Evolutionary conservation across 164 flowering plant genomes (phyloP).

Genomic region (Macadamia integrifolia): DNA sequence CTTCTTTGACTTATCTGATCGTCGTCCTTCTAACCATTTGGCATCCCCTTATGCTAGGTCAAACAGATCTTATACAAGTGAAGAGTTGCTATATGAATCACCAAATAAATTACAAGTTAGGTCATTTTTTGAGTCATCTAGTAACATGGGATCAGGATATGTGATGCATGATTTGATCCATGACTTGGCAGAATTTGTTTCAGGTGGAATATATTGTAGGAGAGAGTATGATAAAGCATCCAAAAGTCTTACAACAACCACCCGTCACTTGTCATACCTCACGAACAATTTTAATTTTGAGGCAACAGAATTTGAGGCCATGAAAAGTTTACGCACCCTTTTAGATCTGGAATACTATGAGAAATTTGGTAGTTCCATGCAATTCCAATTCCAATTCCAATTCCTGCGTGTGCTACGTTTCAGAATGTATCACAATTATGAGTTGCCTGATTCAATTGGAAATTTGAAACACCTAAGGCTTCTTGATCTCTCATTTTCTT

Average conservation of each 20-base stretch:
- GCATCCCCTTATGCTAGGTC: not conserved
- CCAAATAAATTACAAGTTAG: too few species aligned
- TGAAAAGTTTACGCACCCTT: constrained; percentile 22
- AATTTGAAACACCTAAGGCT: constrained; percentile 23
- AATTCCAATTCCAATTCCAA: not conserved
- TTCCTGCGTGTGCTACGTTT: not conserved
- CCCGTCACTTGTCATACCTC: constrained; percentile 8
- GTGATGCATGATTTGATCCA: too few species aligned
- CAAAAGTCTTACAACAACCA: constrained; percentile 10
- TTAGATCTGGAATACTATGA: not conserved
- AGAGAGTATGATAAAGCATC: too few species aligned
- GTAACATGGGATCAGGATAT: too few species aligned
- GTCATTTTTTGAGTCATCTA: not conserved
- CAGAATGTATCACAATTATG: not conserved
- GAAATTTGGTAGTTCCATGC: too few species aligned
- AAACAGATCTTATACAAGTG: not conserved
- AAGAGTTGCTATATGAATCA: not conserved
- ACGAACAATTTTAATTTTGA: not conserved
- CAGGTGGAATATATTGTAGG: too few species aligned
- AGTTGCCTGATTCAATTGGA: too few species aligned
- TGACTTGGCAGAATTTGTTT: too few species aligned
- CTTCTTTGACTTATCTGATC: constrained; percentile 11
- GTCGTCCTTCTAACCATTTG: too few species aligned
- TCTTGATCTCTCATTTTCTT: constrained; percentile 22
- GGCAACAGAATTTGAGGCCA: not conserved